Conservation (phyloP, 177 flowering plant species). For the Telopea speciosissima region DNA sequence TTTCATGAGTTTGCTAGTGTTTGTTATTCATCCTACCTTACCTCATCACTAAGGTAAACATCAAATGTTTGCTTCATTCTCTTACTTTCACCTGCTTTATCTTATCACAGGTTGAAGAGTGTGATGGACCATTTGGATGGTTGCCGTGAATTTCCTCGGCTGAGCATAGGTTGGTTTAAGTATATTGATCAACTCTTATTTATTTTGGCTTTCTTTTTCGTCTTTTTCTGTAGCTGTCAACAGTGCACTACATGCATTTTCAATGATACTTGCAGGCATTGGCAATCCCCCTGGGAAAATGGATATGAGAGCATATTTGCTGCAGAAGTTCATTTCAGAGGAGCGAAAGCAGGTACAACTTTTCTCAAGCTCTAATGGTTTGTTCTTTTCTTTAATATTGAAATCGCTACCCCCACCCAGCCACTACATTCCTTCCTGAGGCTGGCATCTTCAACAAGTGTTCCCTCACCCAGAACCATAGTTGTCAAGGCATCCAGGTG, state of each 20-base stretch:
- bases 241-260: not conserved
- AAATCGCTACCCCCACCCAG: too few species aligned
- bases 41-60: not conserved
- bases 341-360: conserved; percentile 68
- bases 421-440: too few species aligned
- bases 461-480: too few species aligned
- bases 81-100: not conserved
- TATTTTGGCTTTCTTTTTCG: not conserved
- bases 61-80: not conserved
- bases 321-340: conserved; percentile 74
- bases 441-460: too few species aligned
- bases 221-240: not conserved
- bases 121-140: conserved; percentile 85
- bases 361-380: not conserved
- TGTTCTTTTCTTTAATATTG: too few species aligned
- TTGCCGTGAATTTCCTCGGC: conserved; percentile 70
- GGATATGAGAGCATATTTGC: conserved; percentile 92
- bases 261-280: conserved; percentile 51
- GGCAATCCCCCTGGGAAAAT: conserved; percentile 95
- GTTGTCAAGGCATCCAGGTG: too few species aligned
- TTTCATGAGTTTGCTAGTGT: too few species aligned
- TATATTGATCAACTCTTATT: not conserved
- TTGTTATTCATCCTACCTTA: too few species aligned
- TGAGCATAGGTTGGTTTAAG: conserved; percentile 67
- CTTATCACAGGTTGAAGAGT: conserved; percentile 57